Evolutionary conservation across 106 monocot species (phyloP).

Genomic region (Apostasia ramifera): DNA sequence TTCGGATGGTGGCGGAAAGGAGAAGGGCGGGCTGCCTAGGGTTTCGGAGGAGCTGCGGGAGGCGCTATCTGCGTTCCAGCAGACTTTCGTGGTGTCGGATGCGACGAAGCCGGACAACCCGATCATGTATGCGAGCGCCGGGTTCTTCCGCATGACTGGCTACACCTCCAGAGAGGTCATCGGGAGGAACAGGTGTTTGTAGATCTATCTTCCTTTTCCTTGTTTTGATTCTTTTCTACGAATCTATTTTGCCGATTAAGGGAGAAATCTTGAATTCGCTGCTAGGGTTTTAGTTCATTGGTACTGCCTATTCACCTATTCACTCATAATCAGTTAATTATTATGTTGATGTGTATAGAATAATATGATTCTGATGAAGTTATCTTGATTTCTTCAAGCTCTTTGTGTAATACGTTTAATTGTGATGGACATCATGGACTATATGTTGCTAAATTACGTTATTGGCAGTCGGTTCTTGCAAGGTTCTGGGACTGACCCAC

Average conservation of each 20-base stretch:
- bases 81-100: constrained; percentile 94
- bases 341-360: too few relatives aligned
- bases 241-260: too few relatives aligned
- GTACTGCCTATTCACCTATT: too few relatives aligned
- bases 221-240: not conserved
- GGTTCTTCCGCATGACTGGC: constrained; percentile 93
- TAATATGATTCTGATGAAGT: too few relatives aligned
- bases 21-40: constrained; percentile 35
- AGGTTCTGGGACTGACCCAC: constrained; percentile 72
- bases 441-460: not conserved
- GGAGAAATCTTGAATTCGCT: too few relatives aligned
- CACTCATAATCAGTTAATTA: too few relatives aligned
- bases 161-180: constrained; percentile 83
- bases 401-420: not conserved
- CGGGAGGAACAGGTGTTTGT: constrained; percentile 75
- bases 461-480: constrained; percentile 85
- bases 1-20: constrained; percentile 27
- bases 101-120: constrained; percentile 73
- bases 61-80: constrained; percentile 91
- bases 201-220: not conserved
- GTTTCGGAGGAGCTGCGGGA: constrained; percentile 90
- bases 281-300: too few relatives aligned
- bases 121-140: constrained; percentile 92
- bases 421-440: not conserved
- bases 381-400: too few relatives aligned